These are phyloP conservation scores for Leishmania arabica DNA, from an alignment of 208 protist genomes.

Conservation along the genomic window DNA sequence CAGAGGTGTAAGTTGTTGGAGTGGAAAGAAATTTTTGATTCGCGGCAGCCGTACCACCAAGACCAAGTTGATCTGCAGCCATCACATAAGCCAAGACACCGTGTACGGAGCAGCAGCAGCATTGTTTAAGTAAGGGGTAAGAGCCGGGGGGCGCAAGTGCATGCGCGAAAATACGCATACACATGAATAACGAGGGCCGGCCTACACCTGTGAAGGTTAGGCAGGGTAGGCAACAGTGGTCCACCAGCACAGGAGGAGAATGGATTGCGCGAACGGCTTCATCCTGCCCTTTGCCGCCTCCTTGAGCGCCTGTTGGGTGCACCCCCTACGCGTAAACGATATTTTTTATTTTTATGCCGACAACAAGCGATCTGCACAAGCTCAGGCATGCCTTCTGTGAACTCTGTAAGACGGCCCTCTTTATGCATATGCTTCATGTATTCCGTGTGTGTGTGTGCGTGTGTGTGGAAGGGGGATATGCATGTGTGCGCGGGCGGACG, in stretches of 20 bases:
- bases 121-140: neutral
- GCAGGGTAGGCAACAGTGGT: neutral
- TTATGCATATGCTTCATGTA: neutral
- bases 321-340: neutral
- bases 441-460: neutral
- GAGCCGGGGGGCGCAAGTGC: neutral
- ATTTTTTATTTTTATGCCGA: neutral
- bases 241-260: neutral
- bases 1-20: neutral
- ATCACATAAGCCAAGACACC: neutral
- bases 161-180: neutral
- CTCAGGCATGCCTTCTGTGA: neutral
- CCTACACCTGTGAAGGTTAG: neutral
- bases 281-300: neutral
- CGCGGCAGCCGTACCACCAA: neutral
- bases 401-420: neutral
- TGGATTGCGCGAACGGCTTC: neutral
- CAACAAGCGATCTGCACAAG: neutral
- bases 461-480: too few relatives aligned
- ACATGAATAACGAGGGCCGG: neutral
- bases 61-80: neutral
- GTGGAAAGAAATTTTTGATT: neutral
- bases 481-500: neutral
- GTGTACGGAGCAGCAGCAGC: neutral
- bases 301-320: neutral